Conservation (phyloP, 805 yeast species). For the Jamesozyma spencerorum region DNA sequence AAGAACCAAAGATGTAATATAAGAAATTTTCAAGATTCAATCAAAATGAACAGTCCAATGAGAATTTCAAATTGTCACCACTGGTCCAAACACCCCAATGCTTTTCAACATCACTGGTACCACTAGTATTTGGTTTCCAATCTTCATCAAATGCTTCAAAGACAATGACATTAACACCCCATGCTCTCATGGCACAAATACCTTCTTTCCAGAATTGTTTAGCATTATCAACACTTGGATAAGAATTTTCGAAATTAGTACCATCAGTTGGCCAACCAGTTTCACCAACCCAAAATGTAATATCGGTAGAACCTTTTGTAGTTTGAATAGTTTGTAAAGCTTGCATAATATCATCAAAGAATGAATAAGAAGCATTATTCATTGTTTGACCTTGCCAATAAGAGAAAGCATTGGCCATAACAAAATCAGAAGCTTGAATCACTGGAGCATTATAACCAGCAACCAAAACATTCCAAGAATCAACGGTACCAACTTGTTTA, state of each 20-base stretch:
- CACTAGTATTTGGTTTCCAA: constrained; percentile 91
- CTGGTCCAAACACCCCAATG: constrained; percentile 88
- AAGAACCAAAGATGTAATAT: too few relatives aligned
- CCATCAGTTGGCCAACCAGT: constrained; percentile 96
- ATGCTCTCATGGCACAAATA: constrained; percentile 85
- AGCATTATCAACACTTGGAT: constrained; percentile 69
- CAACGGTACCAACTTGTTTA: constrained; percentile 84
- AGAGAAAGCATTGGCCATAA: constrained; percentile 91
- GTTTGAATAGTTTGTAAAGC: constrained; percentile 84
- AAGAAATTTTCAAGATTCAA: too few relatives aligned
- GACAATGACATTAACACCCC: constrained; percentile 89
- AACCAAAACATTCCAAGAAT: constrained; percentile 89
- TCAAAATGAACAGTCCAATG: constrained; percentile 40
- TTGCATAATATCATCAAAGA: constrained; percentile 96
- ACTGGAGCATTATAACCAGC: constrained; percentile 66
- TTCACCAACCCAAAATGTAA: constrained; percentile 92
- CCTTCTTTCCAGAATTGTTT: constrained; percentile 76
- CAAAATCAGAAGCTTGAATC: constrained; percentile 71
- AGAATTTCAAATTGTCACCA: constrained; percentile 38
- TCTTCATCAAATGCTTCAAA: constrained; percentile 95
- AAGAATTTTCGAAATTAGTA: constrained; percentile 53
- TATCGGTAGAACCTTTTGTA: constrained; percentile 75
- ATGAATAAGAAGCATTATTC: constrained; percentile 77
- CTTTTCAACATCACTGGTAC: constrained; percentile 77
- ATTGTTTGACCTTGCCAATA: constrained; percentile 97